Conservation (phyloP, 768 basidiomycete species). For the Boletus speciosus region DNA sequence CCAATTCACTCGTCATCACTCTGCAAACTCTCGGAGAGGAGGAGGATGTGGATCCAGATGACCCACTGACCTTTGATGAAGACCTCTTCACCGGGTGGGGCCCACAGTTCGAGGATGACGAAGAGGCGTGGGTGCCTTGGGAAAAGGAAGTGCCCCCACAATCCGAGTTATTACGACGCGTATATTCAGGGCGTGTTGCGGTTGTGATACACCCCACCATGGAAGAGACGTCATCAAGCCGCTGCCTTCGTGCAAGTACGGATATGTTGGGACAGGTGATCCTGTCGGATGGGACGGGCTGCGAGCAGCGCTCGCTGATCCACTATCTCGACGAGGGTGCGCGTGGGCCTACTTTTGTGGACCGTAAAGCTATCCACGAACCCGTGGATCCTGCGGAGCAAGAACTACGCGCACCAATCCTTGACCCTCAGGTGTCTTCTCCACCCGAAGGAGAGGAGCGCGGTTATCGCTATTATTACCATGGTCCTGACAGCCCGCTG, state of each 20-base stretch:
- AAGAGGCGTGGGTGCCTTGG: conserved; percentile 24
- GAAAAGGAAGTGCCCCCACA: neutral
- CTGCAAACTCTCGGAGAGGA: neutral
- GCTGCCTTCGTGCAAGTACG: neutral
- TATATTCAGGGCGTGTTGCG: neutral
- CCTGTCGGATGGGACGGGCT: neutral
- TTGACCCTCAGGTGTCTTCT: conserved; percentile 1
- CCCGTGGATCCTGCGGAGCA: conserved; percentile 7
- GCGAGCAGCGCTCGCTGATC: neutral
- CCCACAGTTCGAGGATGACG: conserved; percentile 10
- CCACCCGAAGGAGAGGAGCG: conserved; percentile 16
- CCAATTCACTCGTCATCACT: neutral
- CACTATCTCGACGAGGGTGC: conserved; percentile 23
- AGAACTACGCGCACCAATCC: neutral
- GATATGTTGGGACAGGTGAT: conserved; percentile 1
- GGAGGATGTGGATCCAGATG: conserved; percentile 5
- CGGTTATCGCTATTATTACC: conserved; percentile 11
- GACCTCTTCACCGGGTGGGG: neutral
- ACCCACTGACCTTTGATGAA: neutral
- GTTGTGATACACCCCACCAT: neutral
- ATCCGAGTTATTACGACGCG: neutral
- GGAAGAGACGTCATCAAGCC: neutral
- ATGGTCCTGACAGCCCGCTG: too few relatives aligned
- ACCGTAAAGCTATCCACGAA: neutral
- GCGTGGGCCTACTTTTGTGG: conserved; percentile 18